Base-by-base conservation (phyloP, 306 rosid genomes). In the Rosa persica region DNA sequence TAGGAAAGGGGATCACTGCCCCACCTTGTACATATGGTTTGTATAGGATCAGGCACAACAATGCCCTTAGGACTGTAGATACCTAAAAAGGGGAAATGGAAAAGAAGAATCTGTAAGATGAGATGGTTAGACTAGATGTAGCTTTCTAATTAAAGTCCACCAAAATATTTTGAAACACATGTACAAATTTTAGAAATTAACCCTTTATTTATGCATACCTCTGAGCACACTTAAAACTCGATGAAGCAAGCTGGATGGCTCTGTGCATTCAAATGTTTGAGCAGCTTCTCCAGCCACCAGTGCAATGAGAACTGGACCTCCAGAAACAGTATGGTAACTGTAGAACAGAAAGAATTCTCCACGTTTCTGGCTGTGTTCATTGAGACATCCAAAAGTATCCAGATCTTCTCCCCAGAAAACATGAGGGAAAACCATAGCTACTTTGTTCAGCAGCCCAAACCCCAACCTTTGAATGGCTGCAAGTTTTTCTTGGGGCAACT, bases 251-350 rank as follows among this genome's bases (percentile, higher is more conserved):
- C 79, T 48, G 13, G 90, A 69, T 20, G 97, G 92, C 77, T 93
- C 91, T 12, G 96, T 95, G 85, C 51, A 47, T 85, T 95, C 98
- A 89, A 95, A 92, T 44, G 73, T 78, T 80, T 93, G 82, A 39
- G 99, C 98, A n/a, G 99, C 99, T 83, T 95, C 96, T 77, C 99
- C 99, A 74, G 99, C 99, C 80, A 95, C 99, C 27, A 95, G 87
- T 6, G 97, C 98, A 77, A 95, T 69, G 23, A 95, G 93, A 72
- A 78, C 90, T 16, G 99, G 80, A 44, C 92, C 98, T 38, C 99
- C 98, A 71, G 99, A 95, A 89, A 95, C 99, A 34, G 97, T 93
- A 82, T 93, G 99, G 81, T 95, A 92, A 76, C 89, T 58, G 72
- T 92, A 95, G 81, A 95, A 95, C 80, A 95, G 84, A 86, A 95